Percentiles rank a stretch among this genome's conserved stretches.
Evolutionary conservation across 2,329 filamentous ascomycete species (phyloP).

Genomic region (Curvularia sp.): DNA sequence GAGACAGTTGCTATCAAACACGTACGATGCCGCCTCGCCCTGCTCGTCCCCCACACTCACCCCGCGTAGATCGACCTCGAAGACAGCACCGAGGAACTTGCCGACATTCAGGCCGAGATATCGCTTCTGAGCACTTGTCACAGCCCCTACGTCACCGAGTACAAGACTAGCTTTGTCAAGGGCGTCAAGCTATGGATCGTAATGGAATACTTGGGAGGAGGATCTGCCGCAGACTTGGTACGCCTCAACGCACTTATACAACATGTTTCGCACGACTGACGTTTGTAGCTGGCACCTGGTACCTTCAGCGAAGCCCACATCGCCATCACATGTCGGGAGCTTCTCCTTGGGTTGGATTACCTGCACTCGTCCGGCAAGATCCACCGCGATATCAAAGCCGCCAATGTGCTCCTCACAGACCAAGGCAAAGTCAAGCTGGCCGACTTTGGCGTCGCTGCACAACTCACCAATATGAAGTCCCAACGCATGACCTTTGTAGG

Average conservation of each 20-base stretch:
- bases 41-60: constrained; percentile 19
- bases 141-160: constrained; percentile 92
- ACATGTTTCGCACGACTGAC: constrained; percentile 29
- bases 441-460: constrained; percentile 95
- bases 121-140: constrained; percentile 93
- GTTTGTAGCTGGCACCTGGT: constrained; percentile 79
- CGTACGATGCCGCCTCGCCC: constrained; percentile 61
- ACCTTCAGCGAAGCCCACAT: constrained; percentile 89
- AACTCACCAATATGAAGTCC: constrained; percentile 96
- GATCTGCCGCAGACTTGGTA: constrained; percentile 93
- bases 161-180: constrained; percentile 94
- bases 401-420: constrained; percentile 92
- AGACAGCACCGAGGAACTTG: constrained; percentile 97
- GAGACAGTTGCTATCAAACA: constrained; percentile 97
- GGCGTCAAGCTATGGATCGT: constrained; percentile 99
- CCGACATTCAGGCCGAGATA: constrained; percentile 98
- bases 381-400: constrained; percentile 95
- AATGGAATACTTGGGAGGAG: constrained; percentile 96
- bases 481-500: constrained; percentile 97
- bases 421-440: constrained; percentile 92
- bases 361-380: constrained; percentile 94
- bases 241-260: constrained; percentile 27
- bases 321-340: constrained; percentile 90
- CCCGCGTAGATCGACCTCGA: constrained; percentile 87
- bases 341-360: constrained; percentile 89